phyloP scores from a whole-genome alignment of 2,329 filamentous ascomycete genomes.

The Diaporthe velutina region DNA sequence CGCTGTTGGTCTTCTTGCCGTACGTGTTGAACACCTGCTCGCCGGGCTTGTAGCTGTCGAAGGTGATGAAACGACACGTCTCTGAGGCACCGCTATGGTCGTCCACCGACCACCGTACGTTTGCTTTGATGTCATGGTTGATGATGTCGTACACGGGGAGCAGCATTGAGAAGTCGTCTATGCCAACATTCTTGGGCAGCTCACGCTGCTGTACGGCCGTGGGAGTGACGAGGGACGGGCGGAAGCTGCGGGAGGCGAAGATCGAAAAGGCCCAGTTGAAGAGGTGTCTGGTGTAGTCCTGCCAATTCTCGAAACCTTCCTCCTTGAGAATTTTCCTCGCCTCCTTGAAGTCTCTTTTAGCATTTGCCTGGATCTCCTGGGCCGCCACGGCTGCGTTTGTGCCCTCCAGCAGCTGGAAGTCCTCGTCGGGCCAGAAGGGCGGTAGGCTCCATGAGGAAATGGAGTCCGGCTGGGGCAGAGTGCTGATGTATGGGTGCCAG shows the following conservation, averaged over 20 bases:
- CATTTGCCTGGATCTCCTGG: conserved; percentile 59
- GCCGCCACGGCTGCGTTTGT: conserved; percentile 66
- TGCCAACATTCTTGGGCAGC: conserved; percentile 51
- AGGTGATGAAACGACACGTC: conserved; percentile 58
- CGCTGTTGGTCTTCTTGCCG: conserved; percentile 79
- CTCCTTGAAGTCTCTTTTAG: conserved; percentile 60
- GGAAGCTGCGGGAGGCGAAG: conserved; percentile 75
- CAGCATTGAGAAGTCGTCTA: conserved; percentile 76
- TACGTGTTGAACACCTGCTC: conserved; percentile 79
- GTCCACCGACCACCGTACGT: conserved; percentile 65
- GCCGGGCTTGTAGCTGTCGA: conserved; percentile 60
- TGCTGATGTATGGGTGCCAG: conserved; percentile 77
- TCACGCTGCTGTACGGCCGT: conserved; percentile 48
- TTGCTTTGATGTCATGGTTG: conserved; percentile 75
- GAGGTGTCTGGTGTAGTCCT: conserved; percentile 60
- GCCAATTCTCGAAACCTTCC: conserved; percentile 45
- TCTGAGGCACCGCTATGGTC: conserved; percentile 56
- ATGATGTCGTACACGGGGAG: conserved; percentile 79
- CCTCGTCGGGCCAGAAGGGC: conserved; percentile 73
- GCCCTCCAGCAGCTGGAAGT: conserved; percentile 68
- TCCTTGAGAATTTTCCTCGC: conserved; percentile 55
- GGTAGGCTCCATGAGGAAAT: conserved; percentile 66
- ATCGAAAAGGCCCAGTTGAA: conserved; percentile 76
- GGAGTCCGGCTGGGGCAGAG: conserved; percentile 73
- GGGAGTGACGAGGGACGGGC: conserved; percentile 69